Conservation (phyloP, 768 basidiomycete genomes). For the Daedaleopsis nitida region DNA sequence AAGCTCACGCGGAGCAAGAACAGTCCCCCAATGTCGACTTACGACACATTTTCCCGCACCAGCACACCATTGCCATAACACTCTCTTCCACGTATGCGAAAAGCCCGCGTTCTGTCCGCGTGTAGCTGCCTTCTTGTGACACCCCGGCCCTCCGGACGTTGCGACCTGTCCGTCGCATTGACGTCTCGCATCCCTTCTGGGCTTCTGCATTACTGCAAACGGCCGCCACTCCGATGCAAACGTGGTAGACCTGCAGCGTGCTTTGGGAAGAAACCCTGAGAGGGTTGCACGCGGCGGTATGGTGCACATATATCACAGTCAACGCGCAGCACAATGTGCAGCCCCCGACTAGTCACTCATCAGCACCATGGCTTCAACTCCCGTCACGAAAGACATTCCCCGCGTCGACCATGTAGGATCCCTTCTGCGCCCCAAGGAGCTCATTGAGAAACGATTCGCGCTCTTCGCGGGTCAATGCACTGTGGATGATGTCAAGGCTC, state of each 20-base stretch:
- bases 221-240: not conserved
- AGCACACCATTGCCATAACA: not conserved
- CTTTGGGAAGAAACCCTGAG: not conserved
- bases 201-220: not conserved
- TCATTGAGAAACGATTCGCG: conserved; percentile 47
- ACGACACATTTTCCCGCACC: not conserved
- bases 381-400: not conserved
- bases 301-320: not conserved
- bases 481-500: conserved; percentile 43
- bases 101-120: not conserved
- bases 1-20: not conserved
- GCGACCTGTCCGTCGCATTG: not conserved
- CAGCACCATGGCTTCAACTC: conserved; percentile 4
- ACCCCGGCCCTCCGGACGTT: not conserved
- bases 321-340: not conserved
- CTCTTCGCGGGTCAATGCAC: conserved; percentile 44
- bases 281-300: not conserved
- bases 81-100: not conserved
- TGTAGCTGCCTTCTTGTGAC: not conserved
- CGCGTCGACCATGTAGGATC: conserved; percentile 65
- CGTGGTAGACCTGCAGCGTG: not conserved
- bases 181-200: not conserved
- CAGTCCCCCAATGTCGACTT: not conserved
- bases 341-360: not conserved
- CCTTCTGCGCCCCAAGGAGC: conserved; percentile 52